Evolutionary conservation across 495 filamentous ascomycete genomes (phyloP).

Genomic region (Collariella sp.): DNA sequence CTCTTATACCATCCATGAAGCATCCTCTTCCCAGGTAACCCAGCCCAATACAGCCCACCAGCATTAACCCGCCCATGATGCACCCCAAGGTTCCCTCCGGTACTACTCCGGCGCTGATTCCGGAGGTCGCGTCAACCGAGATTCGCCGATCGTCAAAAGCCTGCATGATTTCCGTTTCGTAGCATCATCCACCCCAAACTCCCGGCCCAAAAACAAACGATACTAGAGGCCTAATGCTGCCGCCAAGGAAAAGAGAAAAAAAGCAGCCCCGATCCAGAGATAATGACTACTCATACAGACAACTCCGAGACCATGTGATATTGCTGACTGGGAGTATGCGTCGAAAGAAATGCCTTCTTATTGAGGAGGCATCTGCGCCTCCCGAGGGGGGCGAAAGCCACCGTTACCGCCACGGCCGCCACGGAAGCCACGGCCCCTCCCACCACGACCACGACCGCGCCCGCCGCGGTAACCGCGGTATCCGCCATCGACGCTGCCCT

Average conservation of each 20-base stretch:
- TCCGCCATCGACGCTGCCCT: conserved; percentile 83
- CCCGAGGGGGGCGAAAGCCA: conserved; percentile 15
- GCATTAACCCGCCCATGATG: too few species aligned
- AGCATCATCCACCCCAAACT: too few species aligned
- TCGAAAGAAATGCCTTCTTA: conserved; percentile 12
- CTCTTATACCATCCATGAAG: too few species aligned
- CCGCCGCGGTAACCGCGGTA: conserved; percentile 70
- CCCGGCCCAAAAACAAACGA: too few species aligned
- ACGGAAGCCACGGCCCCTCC: conserved; percentile 43
- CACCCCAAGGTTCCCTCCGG: too few species aligned
- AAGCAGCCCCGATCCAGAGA: conserved; percentile 9
- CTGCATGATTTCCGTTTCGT: too few species aligned
- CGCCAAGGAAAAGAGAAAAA: conserved; percentile 11
- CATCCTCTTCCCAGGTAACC: too few species aligned
- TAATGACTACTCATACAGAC: conserved; percentile 15
- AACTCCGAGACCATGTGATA: not conserved
- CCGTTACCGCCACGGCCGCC: conserved; percentile 39
- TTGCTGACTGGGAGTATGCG: not conserved
- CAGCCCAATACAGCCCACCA: too few species aligned
- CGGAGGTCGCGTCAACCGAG: too few species aligned
- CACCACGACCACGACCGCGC: conserved; percentile 50
- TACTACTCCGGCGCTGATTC: too few species aligned
- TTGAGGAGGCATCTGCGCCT: conserved; percentile 21
- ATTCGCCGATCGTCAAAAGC: too few species aligned
- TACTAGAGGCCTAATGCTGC: too few species aligned